Conservation (phyloP, 495 filamentous ascomycete genomes). For the Hypoxylon cercidicola region DNA sequence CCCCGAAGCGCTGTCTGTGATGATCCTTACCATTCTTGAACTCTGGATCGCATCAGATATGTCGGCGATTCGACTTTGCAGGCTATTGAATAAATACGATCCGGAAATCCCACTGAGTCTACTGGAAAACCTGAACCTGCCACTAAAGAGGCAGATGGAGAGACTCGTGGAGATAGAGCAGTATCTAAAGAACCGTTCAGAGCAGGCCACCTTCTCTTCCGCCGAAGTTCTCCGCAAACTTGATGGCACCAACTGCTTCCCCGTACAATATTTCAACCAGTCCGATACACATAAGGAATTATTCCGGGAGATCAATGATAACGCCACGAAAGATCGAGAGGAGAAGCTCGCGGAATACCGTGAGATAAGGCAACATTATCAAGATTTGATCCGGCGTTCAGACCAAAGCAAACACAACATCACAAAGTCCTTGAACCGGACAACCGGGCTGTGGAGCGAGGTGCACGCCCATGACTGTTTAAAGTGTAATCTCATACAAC, state of each 20-base stretch:
- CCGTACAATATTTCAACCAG: slow-evolving; percentile 62
- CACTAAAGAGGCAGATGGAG: slow-evolving; percentile 59
- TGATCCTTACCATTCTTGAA: slow-evolving; percentile 70
- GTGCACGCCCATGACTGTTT: slow-evolving; percentile 30
- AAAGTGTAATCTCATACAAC: slow-evolving; percentile 42
- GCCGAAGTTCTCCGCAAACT: slow-evolving; percentile 50
- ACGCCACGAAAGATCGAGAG: slow-evolving; percentile 44
- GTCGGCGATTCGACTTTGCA: slow-evolving; percentile 50
- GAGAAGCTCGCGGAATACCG: slow-evolving; percentile 59
- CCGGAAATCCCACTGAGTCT: slow-evolving; percentile 55
- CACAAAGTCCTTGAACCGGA: neutral
- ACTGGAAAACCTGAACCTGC: slow-evolving; percentile 62
- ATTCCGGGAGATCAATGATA: slow-evolving; percentile 49
- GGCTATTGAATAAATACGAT: slow-evolving; percentile 62
- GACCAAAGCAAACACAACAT: slow-evolving; percentile 21
- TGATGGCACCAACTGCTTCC: slow-evolving; percentile 53
- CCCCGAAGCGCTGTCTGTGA: slow-evolving; percentile 64
- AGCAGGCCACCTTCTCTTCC: slow-evolving; percentile 25
- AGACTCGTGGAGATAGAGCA: slow-evolving; percentile 60
- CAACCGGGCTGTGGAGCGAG: neutral
- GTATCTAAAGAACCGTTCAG: slow-evolving; percentile 55
- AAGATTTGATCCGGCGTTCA: slow-evolving; percentile 42
- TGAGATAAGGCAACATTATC: slow-evolving; percentile 46
- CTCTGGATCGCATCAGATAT: slow-evolving; percentile 72
- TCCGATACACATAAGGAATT: slow-evolving; percentile 58